phyloP scores from a whole-genome alignment of 2,329 filamentous ascomycete genomes.

The Pochonia chlamydosporia region DNA sequence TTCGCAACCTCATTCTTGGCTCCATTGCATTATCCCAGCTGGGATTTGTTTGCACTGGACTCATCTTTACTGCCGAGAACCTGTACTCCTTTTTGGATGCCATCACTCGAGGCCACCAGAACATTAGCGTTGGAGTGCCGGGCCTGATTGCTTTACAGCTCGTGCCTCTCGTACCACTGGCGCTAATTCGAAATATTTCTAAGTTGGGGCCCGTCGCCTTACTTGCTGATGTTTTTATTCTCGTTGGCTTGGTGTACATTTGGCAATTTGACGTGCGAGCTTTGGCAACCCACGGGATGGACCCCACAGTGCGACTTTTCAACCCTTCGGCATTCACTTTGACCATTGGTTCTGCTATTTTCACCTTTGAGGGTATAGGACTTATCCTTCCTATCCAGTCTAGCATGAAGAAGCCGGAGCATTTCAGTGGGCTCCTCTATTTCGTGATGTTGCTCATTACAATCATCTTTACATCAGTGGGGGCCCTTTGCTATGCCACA shows the following conservation, averaged over 20 bases:
- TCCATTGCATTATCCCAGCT: conserved; percentile 71
- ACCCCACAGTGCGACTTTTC: conserved; percentile 59
- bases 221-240: conserved; percentile 66
- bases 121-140: conserved; percentile 44
- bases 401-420: conserved; percentile 64
- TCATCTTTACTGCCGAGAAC: conserved; percentile 75
- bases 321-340: conserved; percentile 64
- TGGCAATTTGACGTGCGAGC: conserved; percentile 63
- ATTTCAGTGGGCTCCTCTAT: conserved; percentile 60
- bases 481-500: conserved; percentile 67
- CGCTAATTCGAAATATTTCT: conserved; percentile 68
- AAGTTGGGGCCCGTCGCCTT: conserved; percentile 66
- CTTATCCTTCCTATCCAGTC: conserved; percentile 72
- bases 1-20: conserved; percentile 60
- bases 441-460: conserved; percentile 70
- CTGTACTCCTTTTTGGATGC: conserved; percentile 61
- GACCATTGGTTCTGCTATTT: conserved; percentile 68
- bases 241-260: conserved; percentile 66
- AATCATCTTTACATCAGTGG: conserved; percentile 65
- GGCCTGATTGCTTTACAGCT: conserved; percentile 62
- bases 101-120: conserved; percentile 42
- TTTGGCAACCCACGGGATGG: conserved; percentile 50
- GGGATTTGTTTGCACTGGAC: conserved; percentile 71
- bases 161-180: conserved; percentile 57
- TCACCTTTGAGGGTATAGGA: conserved; percentile 74